Percentiles rank a stretch among this genome's conserved stretches.
These are phyloP conservation scores for Candida xiaguanensis DNA, from an alignment of 805 yeast species.

Conservation along the genomic window DNA sequence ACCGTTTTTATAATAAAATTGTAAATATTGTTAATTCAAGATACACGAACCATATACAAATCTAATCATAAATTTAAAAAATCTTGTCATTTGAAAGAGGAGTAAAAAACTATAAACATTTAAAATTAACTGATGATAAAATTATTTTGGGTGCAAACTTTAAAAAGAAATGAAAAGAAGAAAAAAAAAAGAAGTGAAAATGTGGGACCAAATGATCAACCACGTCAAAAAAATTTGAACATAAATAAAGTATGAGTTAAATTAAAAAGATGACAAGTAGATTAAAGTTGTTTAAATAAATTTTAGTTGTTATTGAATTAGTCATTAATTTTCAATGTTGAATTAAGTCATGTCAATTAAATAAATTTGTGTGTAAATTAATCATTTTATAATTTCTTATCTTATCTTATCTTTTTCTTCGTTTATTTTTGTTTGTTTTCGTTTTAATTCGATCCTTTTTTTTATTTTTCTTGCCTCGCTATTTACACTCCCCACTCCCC, in stretches of 20 bases:
- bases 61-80: no score
- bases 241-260: no score
- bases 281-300: no score
- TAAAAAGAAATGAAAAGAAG: not conserved
- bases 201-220: not conserved
- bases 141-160: not conserved
- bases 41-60: no score
- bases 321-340: no score
- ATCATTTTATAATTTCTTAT: not conserved
- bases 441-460: not conserved
- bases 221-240: not conserved
- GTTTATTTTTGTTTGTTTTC: not conserved
- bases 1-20: no score
- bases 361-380: not conserved
- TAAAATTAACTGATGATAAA: no score
- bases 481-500: no score
- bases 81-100: not conserved
- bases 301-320: no score
- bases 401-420: not conserved
- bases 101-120: not conserved
- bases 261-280: no score
- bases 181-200: not conserved
- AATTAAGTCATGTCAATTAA: no score
- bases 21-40: no score
- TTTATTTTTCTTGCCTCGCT: not conserved